Conservation (phyloP, 2,329 filamentous ascomycete species). For the Venturia carpophila region DNA sequence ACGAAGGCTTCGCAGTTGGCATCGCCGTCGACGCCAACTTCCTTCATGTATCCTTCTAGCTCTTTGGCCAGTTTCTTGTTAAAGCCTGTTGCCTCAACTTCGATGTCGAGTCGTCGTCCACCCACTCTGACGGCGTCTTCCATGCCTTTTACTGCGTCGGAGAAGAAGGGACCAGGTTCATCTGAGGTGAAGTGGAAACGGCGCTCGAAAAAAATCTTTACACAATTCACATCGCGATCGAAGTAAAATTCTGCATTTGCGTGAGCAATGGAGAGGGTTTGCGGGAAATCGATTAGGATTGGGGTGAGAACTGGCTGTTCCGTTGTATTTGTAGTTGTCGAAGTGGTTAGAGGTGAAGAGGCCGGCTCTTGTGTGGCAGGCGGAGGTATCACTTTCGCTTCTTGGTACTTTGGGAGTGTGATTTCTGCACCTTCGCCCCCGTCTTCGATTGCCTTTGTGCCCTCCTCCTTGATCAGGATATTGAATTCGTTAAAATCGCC, state of each 20-base stretch:
- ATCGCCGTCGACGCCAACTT: slow-evolving; percentile 52
- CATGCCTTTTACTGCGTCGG: slow-evolving; percentile 69
- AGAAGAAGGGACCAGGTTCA: slow-evolving; percentile 75
- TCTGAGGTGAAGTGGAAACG: slow-evolving; percentile 82
- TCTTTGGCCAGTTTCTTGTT: slow-evolving; percentile 96
- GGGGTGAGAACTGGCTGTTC: slow-evolving; percentile 54
- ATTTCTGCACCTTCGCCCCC: slow-evolving; percentile 22
- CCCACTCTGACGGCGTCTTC: slow-evolving; percentile 40
- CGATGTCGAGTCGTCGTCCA: slow-evolving; percentile 67
- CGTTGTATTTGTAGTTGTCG: slow-evolving; percentile 24
- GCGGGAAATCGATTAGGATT: slow-evolving; percentile 92
- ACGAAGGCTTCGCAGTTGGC: slow-evolving; percentile 35
- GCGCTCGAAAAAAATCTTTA: slow-evolving; percentile 87
- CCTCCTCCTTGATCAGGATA: slow-evolving; percentile 74
- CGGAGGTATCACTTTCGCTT: slow-evolving; percentile 28
- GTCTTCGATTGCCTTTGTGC: slow-evolving; percentile 21
- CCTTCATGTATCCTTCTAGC: slow-evolving; percentile 80
- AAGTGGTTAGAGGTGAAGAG: slow-evolving; percentile 21
- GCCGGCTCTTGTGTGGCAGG: slow-evolving; percentile 17
- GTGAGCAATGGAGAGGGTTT: slow-evolving; percentile 96
- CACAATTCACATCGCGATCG: slow-evolving; percentile 87
- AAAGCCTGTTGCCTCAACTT: slow-evolving; percentile 88
- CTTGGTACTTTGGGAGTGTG: background rate
- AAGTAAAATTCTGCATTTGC: slow-evolving; percentile 95
- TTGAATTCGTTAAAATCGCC: slow-evolving; percentile 99